Conservation (phyloP, 169 alveolate genomes). For the Miamiensis avidus region DNA sequence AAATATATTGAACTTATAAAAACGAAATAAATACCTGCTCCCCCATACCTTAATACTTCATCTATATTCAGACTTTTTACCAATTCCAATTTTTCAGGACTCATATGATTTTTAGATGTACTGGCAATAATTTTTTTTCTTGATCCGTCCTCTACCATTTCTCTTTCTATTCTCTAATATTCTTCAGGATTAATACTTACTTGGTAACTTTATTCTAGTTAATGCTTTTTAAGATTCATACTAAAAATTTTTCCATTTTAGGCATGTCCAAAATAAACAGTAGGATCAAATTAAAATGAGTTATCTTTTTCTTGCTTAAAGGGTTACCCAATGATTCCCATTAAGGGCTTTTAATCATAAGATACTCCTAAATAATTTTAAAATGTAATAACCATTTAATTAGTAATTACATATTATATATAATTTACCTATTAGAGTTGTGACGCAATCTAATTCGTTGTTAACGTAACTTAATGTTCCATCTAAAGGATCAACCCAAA, state of each 20-base stretch:
- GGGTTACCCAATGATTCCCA: conserved; percentile 57
- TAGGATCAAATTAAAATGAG: conserved; percentile 18
- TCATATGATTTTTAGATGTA: conserved; percentile 17
- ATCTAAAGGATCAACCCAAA: conserved; percentile 73
- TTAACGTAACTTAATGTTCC: conserved; percentile 63
- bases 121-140: neutral
- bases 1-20: too few relatives aligned
- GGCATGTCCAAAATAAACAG: conserved; percentile 35
- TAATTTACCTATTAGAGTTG: conserved; percentile 36
- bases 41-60: conserved; percentile 39
- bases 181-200: neutral
- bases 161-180: neutral
- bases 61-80: conserved; percentile 16
- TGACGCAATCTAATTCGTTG: conserved; percentile 55
- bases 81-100: conserved; percentile 3
- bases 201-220: neutral
- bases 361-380: conserved; percentile 31
- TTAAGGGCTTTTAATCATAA: conserved; percentile 29
- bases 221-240: neutral
- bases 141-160: neutral
- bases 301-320: conserved; percentile 27
- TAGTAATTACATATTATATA: too few relatives aligned
- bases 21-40: conserved; percentile 43
- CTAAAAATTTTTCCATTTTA: conserved; percentile 9
- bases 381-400: too few relatives aligned